Evolutionary conservation across 441 rosid species (phyloP), one percentile per base, ranked within the genome.

Genomic region (Aquilaria agallochum): DNA sequence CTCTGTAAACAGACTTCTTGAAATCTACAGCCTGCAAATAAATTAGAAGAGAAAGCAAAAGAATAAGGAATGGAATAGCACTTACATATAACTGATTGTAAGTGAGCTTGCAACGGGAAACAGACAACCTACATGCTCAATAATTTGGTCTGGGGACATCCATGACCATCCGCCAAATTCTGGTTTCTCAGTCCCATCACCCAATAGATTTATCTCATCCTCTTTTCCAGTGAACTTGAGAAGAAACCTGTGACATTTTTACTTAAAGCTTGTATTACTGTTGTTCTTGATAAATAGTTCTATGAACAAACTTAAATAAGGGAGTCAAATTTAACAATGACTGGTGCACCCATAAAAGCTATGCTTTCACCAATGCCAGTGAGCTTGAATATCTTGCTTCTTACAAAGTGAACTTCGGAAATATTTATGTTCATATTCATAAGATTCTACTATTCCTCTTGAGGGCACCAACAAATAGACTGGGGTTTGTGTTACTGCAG

Each of bases 131-230:
- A 85, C 97, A 30, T 12, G 84, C 55, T 87, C 86, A 42, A 86
- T 50, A 48, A 89, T 53, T 75, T 89, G 79, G 34, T 87, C 88
- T 5, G 92, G 92, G 4, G 88, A 74, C 68, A 86, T 70, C 99
- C 99, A 91, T 5, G 82, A 68, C 96, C 97, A 89, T 68, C 83
- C 79, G 3, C 93, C 85, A 60, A 94, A 94, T 75, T 94, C 99
- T 0, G 97, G 88, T 69, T 85, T 83, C 83, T 89, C 97, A 11
- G 78, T 71, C 57, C 90, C 90, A 59, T 91, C 95, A 13, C 98
- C 99, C 69, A 78, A 65, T 74, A 91, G 95, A 75, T 89, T 86
- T 64, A 94, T 75, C 70, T 89, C 97, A 14, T 84, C 90, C 5
- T 94, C 97, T 11, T 84, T 78, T 64, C 98, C 97, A 3, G 78